Conservation (phyloP, 2,329 filamentous ascomycete genomes). For the Aspergillus sp. region DNA sequence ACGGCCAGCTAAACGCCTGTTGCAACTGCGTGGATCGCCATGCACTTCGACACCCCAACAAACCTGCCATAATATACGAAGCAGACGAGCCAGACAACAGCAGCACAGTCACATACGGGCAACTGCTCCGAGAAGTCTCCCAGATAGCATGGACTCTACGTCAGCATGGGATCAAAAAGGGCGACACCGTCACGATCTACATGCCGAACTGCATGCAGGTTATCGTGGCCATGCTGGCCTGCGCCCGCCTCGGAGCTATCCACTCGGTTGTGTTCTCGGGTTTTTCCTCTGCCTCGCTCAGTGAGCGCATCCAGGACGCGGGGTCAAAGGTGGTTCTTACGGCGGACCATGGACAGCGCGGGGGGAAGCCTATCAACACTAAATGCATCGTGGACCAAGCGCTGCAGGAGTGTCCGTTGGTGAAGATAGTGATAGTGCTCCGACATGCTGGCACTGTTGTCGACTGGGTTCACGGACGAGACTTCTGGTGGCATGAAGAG, state of each 20-base stretch:
- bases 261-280: conserved; percentile 96
- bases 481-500: background rate
- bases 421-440: background rate
- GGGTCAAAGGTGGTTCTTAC: conserved; percentile 89
- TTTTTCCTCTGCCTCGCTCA: conserved; percentile 89
- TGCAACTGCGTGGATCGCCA: background rate
- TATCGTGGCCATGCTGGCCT: conserved; percentile 65
- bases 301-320: conserved; percentile 85
- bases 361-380: background rate
- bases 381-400: background rate
- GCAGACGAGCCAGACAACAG: background rate
- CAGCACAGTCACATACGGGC: background rate
- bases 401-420: background rate
- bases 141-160: background rate
- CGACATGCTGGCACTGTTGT: background rate
- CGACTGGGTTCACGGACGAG: conserved; percentile 65
- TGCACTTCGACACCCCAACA: background rate
- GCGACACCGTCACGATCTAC: background rate
- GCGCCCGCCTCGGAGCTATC: conserved; percentile 82
- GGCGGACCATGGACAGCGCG: conserved; percentile 47
- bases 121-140: background rate
- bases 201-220: background rate
- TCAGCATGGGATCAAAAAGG: background rate
- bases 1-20: background rate
- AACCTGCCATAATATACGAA: background rate